These are phyloP conservation scores for Tripterygium wilfordii DNA, from an alignment of 177 flowering plant genomes.

Conservation along the genomic window DNA sequence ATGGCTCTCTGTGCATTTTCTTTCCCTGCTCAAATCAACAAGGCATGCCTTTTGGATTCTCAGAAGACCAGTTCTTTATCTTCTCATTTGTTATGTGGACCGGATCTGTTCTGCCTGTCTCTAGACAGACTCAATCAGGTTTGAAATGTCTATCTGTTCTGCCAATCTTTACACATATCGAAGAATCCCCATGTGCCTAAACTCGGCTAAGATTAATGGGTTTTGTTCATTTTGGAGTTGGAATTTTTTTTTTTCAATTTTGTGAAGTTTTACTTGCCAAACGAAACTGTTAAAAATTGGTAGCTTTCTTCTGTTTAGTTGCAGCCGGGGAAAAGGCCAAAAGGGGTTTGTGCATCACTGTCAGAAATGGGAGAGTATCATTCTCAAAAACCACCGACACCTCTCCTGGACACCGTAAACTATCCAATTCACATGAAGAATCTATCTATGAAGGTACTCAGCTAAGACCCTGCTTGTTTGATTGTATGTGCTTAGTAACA, in stretches of 20 bases:
- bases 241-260: too few species aligned
- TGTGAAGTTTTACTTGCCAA: too few species aligned
- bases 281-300: constrained; percentile 15
- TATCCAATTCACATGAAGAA: constrained; percentile 59
- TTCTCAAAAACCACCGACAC: constrained; percentile 79
- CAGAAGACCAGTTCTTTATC: constrained; percentile 14
- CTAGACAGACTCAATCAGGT: constrained; percentile 39
- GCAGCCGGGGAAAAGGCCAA: constrained; percentile 47
- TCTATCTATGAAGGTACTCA: constrained; percentile 65
- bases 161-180: background rate
- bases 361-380: constrained; percentile 72
- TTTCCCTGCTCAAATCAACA: constrained; percentile 28
- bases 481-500: background rate
- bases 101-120: constrained; percentile 35
- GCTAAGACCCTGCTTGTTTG: too few species aligned
- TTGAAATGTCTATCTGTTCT: constrained; percentile 1
- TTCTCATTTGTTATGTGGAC: constrained; percentile 23
- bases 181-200: too few species aligned
- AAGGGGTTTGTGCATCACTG: constrained; percentile 54
- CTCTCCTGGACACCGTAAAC: constrained; percentile 85
- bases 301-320: constrained; percentile 20
- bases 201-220: too few species aligned
- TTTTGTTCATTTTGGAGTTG: too few species aligned
- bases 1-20: constrained; percentile 65
- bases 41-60: constrained; percentile 23